Evolutionary conservation across 495 filamentous ascomycete species (phyloP), one percentile per base, ranked within the genome.

Genomic region (Astrothelium macrocarpum): DNA sequence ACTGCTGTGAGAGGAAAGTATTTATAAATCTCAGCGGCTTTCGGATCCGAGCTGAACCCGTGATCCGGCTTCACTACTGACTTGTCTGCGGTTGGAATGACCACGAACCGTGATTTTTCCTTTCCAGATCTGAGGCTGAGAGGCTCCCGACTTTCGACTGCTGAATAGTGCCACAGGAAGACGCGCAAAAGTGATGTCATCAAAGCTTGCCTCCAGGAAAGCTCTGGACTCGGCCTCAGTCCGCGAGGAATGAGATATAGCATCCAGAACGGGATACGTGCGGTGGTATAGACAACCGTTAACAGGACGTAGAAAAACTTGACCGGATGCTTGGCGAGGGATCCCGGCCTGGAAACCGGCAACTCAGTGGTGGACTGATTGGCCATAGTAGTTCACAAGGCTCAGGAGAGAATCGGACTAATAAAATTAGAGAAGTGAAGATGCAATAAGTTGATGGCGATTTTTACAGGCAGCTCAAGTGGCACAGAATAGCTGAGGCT

Each of bases 201-300:
- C 42, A 77, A n/a, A n/a, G 74, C 67, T 69, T 77, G 74, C 29
- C 66, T 32, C 62, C 66, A 72, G 18, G 64, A 71, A 67, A 68
- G 75, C 53, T 65, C 42, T 12, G 68, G 62, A 46, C 34, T 39
- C 34, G 34, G 34, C 14, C 34, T 5, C 34, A 39, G 34, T 39
- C 34, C 14, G 5, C 34, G 34, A 39, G 34, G 34, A 14, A 39
- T 14, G 14, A 5, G 34, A 14, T 39, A 39, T 14, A 39, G 34
- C 34, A 39, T 39, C 34, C 34, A 39, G 34, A 39, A 14, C 34
- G 34, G 34, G 34, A 39, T 39, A 14, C 34, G 34, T 14, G 5
- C 34, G 34, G 14, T 39, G 34, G 34, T 39, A 14, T 39, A 39
- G 34, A 39, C 5, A 39, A 39, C 34, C 14, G 14, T 39, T 39